phyloP scores from a whole-genome alignment of 495 filamentous ascomycete genomes.

The Choiromyces venosus region DNA sequence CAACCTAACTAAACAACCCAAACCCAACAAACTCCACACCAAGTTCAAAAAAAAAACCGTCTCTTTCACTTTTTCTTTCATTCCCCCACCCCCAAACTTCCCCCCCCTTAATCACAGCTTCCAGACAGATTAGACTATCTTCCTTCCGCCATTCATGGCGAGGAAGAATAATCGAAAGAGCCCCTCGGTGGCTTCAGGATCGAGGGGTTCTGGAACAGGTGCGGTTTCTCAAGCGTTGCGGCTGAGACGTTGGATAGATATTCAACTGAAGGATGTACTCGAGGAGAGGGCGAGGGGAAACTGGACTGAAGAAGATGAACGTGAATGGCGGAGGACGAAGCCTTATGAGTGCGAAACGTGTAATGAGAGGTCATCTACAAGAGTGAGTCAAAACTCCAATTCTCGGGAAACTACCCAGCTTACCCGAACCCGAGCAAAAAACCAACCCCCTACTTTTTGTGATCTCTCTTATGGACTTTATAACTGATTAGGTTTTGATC shows the following conservation, averaged over 20 bases:
- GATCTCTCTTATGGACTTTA: conserved; percentile 4
- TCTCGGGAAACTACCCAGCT: not conserved
- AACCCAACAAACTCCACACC: not conserved
- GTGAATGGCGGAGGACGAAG: conserved; percentile 36
- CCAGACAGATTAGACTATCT: not conserved
- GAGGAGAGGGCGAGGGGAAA: conserved; percentile 35
- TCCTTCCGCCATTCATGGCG: conserved; percentile 22
- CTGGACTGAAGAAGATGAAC: conserved; percentile 39
- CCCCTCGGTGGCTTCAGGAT: conserved; percentile 20
- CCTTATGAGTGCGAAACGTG: conserved; percentile 38
- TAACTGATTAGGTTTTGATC: conserved; percentile 13
- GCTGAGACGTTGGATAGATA: conserved; percentile 38
- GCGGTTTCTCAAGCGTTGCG: conserved; percentile 37
- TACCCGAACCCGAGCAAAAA: not conserved
- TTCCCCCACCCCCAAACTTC: not conserved
- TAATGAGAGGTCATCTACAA: conserved; percentile 34
- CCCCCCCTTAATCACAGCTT: not conserved
- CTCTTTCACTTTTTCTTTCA: not conserved
- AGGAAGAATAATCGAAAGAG: conserved; percentile 34
- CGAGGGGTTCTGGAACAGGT: conserved; percentile 21
- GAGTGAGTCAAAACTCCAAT: conserved; percentile 23
- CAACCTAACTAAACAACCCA: not conserved
- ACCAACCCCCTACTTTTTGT: not conserved
- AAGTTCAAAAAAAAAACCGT: not conserved
- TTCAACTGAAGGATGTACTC: conserved; percentile 39